Evolutionary conservation across 1,284 basidiomycete genomes (phyloP).

Genomic region (Ganoderma meredithae): DNA sequence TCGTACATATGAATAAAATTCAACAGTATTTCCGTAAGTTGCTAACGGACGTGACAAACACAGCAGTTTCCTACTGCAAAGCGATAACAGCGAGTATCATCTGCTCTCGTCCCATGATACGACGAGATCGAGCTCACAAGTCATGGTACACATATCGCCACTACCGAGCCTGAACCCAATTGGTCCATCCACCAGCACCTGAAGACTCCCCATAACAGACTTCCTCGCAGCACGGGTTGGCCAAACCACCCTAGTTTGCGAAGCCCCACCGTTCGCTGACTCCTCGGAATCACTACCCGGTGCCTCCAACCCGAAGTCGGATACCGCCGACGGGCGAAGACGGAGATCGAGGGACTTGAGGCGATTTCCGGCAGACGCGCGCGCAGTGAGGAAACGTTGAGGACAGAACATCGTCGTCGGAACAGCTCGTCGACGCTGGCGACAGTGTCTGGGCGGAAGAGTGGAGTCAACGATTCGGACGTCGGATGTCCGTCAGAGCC

Average conservation of each 20-base stretch:
- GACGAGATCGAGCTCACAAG: too few species aligned
- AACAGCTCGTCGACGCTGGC: neutral
- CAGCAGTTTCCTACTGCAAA: too few species aligned
- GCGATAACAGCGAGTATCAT: too few species aligned
- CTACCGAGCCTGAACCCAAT: neutral
- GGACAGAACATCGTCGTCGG: neutral
- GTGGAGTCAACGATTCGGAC: neutral
- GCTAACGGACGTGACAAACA: too few species aligned
- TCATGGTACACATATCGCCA: too few species aligned
- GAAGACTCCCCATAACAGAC: neutral
- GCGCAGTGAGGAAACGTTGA: neutral
- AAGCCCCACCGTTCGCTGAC: too few species aligned
- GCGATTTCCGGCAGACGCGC: neutral
- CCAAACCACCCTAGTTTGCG: neutral
- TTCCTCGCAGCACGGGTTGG: neutral
- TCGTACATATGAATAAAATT: too few species aligned
- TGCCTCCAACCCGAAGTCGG: neutral
- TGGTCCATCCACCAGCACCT: neutral
- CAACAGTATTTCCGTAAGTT: too few species aligned
- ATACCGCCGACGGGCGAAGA: neutral
- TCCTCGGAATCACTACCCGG: neutral
- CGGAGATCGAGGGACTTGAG: neutral
- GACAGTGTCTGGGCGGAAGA: neutral
- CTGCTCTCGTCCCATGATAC: too few species aligned
- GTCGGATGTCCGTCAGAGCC: neutral